Evolutionary conservation across 225 moss, liverwort and hornwort species (phyloP).

Genomic region (Sphagnum contortum): DNA sequence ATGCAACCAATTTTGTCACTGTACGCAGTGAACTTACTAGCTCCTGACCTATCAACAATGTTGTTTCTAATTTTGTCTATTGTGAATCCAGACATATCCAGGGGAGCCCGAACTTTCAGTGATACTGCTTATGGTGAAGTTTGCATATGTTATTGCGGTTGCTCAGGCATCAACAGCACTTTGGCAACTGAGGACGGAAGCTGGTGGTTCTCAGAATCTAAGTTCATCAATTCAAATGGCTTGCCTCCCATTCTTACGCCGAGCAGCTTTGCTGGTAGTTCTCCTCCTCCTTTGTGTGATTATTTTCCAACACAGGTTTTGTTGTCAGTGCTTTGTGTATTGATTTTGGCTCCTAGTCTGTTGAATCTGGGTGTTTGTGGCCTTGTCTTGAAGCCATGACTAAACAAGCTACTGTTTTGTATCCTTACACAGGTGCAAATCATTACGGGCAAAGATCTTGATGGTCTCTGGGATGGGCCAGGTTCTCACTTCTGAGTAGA

Average conservation of each 20-base stretch:
- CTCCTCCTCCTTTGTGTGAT: background rate
- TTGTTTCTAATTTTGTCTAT: too few species aligned
- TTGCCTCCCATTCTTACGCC: conserved; percentile 77
- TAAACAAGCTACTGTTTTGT: too few species aligned
- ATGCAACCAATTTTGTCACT: too few species aligned
- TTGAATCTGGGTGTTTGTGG: too few species aligned
- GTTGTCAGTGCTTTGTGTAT: too few species aligned
- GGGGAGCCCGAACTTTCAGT: conserved; percentile 73
- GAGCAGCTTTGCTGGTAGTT: conserved; percentile 77
- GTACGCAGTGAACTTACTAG: too few species aligned
- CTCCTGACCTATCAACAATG: too few species aligned
- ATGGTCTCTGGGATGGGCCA: conserved; percentile 21
- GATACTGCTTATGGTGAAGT: conserved; percentile 63
- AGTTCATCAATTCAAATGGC: conserved; percentile 42
- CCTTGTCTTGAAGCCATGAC: too few species aligned
- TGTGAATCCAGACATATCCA: conserved; percentile 53
- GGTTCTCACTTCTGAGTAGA: conserved; percentile 19
- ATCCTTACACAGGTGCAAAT: conserved; percentile 36
- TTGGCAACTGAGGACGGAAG: conserved; percentile 28
- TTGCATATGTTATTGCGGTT: conserved; percentile 55
- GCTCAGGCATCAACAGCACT: conserved; percentile 70
- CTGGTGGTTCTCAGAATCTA: background rate
- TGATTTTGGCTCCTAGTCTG: too few species aligned
- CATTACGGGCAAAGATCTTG: conserved; percentile 29
- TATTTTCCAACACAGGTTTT: too few species aligned